Conservation (phyloP, 345 rosid species). For the Rhizophora mangle region DNA sequence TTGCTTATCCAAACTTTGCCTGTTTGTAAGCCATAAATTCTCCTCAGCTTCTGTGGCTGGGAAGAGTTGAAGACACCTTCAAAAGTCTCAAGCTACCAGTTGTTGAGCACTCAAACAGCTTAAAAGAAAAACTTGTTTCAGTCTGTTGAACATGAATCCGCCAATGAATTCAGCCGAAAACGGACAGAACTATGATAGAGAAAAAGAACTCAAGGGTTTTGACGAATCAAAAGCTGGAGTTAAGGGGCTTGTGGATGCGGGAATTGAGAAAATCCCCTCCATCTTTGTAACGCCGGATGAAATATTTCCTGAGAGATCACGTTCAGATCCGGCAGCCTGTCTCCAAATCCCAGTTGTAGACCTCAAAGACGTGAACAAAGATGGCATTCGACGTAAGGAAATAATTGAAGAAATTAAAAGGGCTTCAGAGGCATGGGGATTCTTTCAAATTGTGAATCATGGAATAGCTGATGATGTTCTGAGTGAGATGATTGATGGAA, state of each 20-base stretch:
- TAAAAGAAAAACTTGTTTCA: too few species aligned
- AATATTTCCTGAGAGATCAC: not conserved
- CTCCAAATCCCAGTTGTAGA: not conserved
- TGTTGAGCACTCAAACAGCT: too few species aligned
- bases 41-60: too few species aligned
- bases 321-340: not conserved
- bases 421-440: slow-evolving; percentile 11
- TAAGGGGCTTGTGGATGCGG: not conserved
- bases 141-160: not conserved
- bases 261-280: not conserved
- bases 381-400: not conserved
- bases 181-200: not conserved
- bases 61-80: too few species aligned
- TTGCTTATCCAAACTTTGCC: too few species aligned
- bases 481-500: slow-evolving; percentile 8
- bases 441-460: slow-evolving; percentile 25
- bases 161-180: not conserved
- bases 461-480: slow-evolving; percentile 11
- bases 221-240: slow-evolving; percentile 12
- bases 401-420: not conserved
- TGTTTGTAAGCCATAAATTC: too few species aligned
- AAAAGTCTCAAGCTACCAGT: too few species aligned
- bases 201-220: not conserved
- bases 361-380: not conserved
- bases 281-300: not conserved